A percentile compares a stretch with the other conserved stretches of the same genome.
These are phyloP conservation scores for Trichoderma cornu-damae DNA, from an alignment of 2,329 filamentous ascomycete genomes.

Conservation along the genomic window DNA sequence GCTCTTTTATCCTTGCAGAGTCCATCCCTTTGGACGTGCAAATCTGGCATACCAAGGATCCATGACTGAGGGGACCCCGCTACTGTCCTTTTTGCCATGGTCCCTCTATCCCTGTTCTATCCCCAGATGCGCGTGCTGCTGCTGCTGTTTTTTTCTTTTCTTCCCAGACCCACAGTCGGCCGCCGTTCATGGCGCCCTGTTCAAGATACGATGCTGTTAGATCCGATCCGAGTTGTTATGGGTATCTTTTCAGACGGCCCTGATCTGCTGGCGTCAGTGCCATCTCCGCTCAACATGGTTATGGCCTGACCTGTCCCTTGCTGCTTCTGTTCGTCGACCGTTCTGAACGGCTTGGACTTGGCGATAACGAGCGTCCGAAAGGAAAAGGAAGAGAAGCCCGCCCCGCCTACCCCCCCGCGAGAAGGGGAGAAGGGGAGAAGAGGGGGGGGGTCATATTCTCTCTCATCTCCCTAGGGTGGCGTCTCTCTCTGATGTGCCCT, in stretches of 20 bases:
- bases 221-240: conserved; percentile 13
- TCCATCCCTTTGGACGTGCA: conserved; percentile 16
- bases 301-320: conserved; percentile 7
- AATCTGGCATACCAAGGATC: conserved; percentile 23
- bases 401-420: too few species aligned
- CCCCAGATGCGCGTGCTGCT: conserved; percentile 21
- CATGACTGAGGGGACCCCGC: not conserved
- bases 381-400: not conserved
- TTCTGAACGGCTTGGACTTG: conserved; percentile 12
- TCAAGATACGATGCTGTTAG: conserved; percentile 13
- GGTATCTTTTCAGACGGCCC: conserved; percentile 1
- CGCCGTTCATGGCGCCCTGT: conserved; percentile 9
- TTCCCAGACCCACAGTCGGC: conserved; percentile 18
- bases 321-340: conserved; percentile 9
- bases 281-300: conserved; percentile 3
- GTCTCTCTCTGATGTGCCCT: conserved; percentile 19
- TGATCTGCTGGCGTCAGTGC: conserved; percentile 15
- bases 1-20: conserved; percentile 13
- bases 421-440: too few species aligned
- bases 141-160: too few species aligned
- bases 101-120: conserved; percentile 17
- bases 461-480: conserved; percentile 1
- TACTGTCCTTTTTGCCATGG: conserved; percentile 1
- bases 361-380: not conserved
- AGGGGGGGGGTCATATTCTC: too few species aligned